Base-by-base conservation (phyloP, 371 early-diverging fungal species). In the Fennellomyces sp. region DNA sequence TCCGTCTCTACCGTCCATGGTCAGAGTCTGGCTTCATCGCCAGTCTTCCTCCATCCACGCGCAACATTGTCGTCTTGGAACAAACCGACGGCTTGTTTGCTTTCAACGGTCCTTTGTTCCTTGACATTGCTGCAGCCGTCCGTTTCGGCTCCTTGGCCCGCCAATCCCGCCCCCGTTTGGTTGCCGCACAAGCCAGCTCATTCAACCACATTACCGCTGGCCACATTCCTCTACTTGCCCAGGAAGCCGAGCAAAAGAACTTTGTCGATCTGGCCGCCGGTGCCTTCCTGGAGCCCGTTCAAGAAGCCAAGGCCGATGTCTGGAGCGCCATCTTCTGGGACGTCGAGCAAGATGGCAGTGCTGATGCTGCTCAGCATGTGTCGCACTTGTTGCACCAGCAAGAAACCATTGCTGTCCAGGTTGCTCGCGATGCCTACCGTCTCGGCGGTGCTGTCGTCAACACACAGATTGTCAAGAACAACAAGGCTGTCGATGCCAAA, bases 1-100 rank as follows among this genome's bases (percentile, higher is more conserved):
- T 92, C 31, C 90, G 94, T 59, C 74, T 88, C 11, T 85, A 86
- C 70, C 84, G 94, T 38, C 94, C 96, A 11, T 94, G 93, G 94
- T 86, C 85, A 12, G 87, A 86, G 52, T 64, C 76, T 21, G 84
- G 87, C 58, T 87, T 96, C 60, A 64, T 89, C 30, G 78, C 71
- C 52, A 79, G 77, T 11, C 59, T 94, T 15, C 94, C 94, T 11
- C 53, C 71, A 13, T 72, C 89, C 0, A 75, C 75, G 21, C 86
- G 82, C 63, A 76, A 71, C 48, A 60, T 88, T 13, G 66, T 85
- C 23, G 81, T 86, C 17, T 65, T 88, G 17, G 88, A 88, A 62
- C 83, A 86, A 58, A 82, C 78, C 38, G 81, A 78, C 58, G 78
- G 78, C 38, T 66, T 78, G 13, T 78, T 73, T 60, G 78, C 78